Evolutionary conservation across 2,329 filamentous ascomycete genomes (phyloP), one percentile per base, ranked within the genome.

Genomic region (Alternaria gansuensis): DNA sequence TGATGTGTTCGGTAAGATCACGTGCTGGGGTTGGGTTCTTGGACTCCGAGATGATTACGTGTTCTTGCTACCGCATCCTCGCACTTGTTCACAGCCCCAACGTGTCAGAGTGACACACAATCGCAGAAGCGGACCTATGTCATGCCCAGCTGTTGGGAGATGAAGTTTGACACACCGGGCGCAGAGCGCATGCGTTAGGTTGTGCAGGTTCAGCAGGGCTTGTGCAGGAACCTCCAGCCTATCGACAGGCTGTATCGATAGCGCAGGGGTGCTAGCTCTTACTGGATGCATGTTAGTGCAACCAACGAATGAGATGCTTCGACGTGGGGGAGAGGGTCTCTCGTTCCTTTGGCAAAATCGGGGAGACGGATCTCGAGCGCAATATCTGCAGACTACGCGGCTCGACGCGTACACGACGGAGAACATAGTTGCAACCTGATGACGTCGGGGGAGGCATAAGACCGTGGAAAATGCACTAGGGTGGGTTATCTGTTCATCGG

Each of bases 221-320:
- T 64, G 66, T 62, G 62, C 62, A 63, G 43, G 54, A 53, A 48
- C 49, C 40, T 48, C 24, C 57, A 17, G 31, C 54, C 54, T 64
- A 64, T 67, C 59, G 60, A 67, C 62, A 64, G 58, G 14, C 31
- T 46, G 24, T 52, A 54, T 48, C 55, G 55, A 57, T 57, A 57
- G 54, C 41, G 39, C 58, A 40, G 44, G 37, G 34, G 34, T 29
- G 36, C 39, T 23, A 45, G 5, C 29, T 51, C 44, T 31, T 34
- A 51, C 37, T 51, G 45, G 45, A 55, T 39, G 36, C 24, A 34
- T 43, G 29, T 40, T 49, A 39, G 53, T 33, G 14, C 21, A 1
- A 11, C 29, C n/a, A 33, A 39, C 53, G 46, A 56, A 51, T 51
- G 21, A 33, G 11, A 10, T 36, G 39, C 29, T 11, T 34, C 29